Percentiles rank a stretch among this genome's conserved stretches.
Evolutionary conservation across 2,329 filamentous ascomycete species (phyloP).

Genomic region (Claviceps sp.): DNA sequence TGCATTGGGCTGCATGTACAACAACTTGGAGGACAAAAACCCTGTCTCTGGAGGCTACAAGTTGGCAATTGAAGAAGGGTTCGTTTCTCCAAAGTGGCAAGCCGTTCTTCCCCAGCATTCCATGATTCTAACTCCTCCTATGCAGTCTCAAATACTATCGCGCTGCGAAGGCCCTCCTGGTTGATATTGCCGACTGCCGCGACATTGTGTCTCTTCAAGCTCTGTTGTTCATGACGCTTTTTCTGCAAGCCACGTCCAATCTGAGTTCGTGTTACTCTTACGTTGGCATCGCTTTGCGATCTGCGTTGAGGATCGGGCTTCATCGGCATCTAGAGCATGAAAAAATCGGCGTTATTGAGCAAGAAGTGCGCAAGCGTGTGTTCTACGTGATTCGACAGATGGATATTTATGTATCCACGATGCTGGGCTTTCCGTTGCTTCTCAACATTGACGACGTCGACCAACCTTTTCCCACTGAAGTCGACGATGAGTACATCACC

Average conservation of each 20-base stretch:
- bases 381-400: conserved; percentile 58
- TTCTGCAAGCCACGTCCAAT: conserved; percentile 67
- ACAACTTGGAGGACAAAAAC: conserved; percentile 39
- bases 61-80: conserved; percentile 43
- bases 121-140: conserved; percentile 1
- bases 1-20: conserved; percentile 61
- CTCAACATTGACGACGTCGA: conserved; percentile 53
- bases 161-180: conserved; percentile 49
- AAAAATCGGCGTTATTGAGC: conserved; percentile 47
- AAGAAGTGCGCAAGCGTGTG: conserved; percentile 48
- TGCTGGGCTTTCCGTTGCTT: conserved; percentile 52
- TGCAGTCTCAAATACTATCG: conserved; percentile 61
- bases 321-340: conserved; percentile 58
- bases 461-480: conserved; percentile 48
- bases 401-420: conserved; percentile 55
- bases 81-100: conserved; percentile 11
- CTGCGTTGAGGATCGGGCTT: conserved; percentile 63
- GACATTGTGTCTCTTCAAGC: conserved; percentile 64
- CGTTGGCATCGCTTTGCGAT: conserved; percentile 62
- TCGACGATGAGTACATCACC: conserved; percentile 56
- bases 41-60: conserved; percentile 34
- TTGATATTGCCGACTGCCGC: conserved; percentile 54
- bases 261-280: conserved; percentile 70
- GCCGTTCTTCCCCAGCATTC: conserved; percentile 7
- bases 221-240: conserved; percentile 67